Base-by-base conservation (phyloP, 306 rosid genomes). In the Castanospermum australe region DNA sequence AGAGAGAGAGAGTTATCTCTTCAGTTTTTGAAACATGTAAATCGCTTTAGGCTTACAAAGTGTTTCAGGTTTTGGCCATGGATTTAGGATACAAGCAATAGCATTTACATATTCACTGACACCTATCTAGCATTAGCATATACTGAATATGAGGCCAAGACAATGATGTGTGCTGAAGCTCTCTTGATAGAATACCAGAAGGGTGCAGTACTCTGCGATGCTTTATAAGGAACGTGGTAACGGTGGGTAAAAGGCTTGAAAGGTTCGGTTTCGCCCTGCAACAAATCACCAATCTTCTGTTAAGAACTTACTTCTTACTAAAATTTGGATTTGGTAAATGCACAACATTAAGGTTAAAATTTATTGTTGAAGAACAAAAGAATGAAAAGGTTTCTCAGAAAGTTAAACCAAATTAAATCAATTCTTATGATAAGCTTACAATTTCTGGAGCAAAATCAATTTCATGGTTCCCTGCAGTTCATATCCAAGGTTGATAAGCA, bases 401-500 rank as follows among this genome's bases (percentile, higher is more conserved):
- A 24, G 55, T 13, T 45, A 68, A 30, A 4, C 2, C 4, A 0
- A 42, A n/a, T 15, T 13, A 41, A 22, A 66, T 66, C 10, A 44
- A 20, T 33, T 47, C 0, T 51, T 36, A 22, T 39, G 50, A n/a
- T 67, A 79, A 8, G 68, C 88, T 89, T 73, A 90, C 97, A 51
- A 93, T 76, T 75, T 88, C 83, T 18, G 94, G 96, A 36, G 65
- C 89, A 82, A 68, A 91, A 79, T 88, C 91, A 67, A 93, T 2
- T 80, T 91, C 94, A 68, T 93, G 94, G 73, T 93, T 93, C 38
- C 94, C 96, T 33, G 91, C 76, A 3, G 97, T 88, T 93, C 97
- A 93, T 68, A 93, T 91, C 98, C 98, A 93, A 50, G 98, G 96
- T 79, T 93, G 94, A 89, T 88, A 93, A 59, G 98, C 96, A 71